Evolutionary conservation across 331 rosid genomes (phyloP).

Genomic region (Erythrophleum ivorense): DNA sequence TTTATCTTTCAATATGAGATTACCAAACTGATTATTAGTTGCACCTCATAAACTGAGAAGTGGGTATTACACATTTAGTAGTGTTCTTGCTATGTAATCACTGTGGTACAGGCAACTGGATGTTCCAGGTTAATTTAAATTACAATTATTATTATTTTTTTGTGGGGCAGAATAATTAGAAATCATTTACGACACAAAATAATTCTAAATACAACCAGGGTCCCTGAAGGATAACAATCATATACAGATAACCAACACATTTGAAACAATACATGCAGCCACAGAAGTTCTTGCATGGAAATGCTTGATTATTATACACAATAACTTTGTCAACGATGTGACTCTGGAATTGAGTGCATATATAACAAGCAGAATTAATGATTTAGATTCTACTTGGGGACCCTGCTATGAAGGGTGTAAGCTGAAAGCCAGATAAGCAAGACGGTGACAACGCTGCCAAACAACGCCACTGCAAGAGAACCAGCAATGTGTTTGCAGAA

Average conservation of each 20-base stretch:
- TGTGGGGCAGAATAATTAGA: not conserved
- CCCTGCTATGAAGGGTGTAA: conserved; percentile 51
- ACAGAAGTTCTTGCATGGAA: conserved; percentile 29
- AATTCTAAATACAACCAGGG: conserved; percentile 29
- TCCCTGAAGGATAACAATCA: conserved; percentile 7
- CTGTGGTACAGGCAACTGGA: not conserved
- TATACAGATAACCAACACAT: conserved; percentile 34
- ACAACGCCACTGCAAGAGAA: conserved; percentile 67
- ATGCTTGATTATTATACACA: conserved; percentile 24
- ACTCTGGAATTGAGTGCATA: conserved; percentile 17
- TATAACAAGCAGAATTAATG: not conserved
- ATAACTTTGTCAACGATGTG: conserved; percentile 21
- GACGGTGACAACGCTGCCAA: conserved; percentile 62
- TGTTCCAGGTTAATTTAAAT: conserved; percentile 1
- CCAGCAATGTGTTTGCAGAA: conserved; percentile 67
- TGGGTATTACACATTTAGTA: not conserved
- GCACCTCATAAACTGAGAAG: not conserved
- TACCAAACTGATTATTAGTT: not conserved
- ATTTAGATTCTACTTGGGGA: conserved; percentile 58
- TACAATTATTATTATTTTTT: not conserved
- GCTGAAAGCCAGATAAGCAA: conserved; percentile 78
- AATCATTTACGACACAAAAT: conserved; percentile 20
- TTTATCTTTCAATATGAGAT: not conserved
- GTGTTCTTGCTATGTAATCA: not conserved
- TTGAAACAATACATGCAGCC: conserved; percentile 28